Conservation (phyloP, 2,329 filamentous ascomycete genomes). For the Dothideomycetidae sp. region DNA sequence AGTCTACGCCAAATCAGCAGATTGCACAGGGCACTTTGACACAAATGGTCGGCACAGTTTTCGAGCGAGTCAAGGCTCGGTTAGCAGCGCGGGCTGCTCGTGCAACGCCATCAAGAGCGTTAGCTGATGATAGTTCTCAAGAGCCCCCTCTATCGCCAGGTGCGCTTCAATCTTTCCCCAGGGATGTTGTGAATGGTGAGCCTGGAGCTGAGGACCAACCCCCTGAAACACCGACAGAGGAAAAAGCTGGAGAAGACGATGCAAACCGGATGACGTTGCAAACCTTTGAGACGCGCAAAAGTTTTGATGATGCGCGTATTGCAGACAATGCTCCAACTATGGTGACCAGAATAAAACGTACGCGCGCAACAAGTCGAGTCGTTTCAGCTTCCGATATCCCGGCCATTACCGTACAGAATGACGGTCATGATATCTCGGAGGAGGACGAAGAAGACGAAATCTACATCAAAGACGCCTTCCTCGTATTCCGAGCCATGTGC, state of each 20-base stretch:
- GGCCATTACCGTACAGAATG: constrained; percentile 21
- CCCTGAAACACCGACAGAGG: constrained; percentile 25
- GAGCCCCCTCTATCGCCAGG: constrained; percentile 18
- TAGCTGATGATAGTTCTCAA: constrained; percentile 21
- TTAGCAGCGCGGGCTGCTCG: constrained; percentile 77
- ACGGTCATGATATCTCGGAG: constrained; percentile 39
- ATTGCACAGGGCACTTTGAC: constrained; percentile 93
- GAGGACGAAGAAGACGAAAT: constrained; percentile 78
- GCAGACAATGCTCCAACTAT: constrained; percentile 54
- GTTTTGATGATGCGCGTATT: constrained; percentile 50
- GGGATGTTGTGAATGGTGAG: constrained; percentile 14
- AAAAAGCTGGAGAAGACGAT: constrained; percentile 36
- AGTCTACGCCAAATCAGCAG: constrained; percentile 87
- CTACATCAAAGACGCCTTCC: constrained; percentile 90
- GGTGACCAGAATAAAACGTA: constrained; percentile 43
- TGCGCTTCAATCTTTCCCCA: constrained; percentile 24
- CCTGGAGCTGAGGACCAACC: constrained; percentile 25
- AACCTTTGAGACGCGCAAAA: constrained; percentile 54
- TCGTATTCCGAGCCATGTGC: constrained; percentile 95
- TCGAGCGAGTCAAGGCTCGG: constrained; percentile 79
- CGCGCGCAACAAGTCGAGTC: constrained; percentile 29
- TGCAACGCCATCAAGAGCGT: constrained; percentile 37
- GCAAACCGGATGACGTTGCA: constrained; percentile 49
- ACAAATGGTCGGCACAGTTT: constrained; percentile 97
- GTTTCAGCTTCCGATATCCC: constrained; percentile 31